Evolutionary conservation across 768 basidiomycete genomes (phyloP), one percentile per base, ranked within the genome.

Genomic region (Piloderma croceum): DNA sequence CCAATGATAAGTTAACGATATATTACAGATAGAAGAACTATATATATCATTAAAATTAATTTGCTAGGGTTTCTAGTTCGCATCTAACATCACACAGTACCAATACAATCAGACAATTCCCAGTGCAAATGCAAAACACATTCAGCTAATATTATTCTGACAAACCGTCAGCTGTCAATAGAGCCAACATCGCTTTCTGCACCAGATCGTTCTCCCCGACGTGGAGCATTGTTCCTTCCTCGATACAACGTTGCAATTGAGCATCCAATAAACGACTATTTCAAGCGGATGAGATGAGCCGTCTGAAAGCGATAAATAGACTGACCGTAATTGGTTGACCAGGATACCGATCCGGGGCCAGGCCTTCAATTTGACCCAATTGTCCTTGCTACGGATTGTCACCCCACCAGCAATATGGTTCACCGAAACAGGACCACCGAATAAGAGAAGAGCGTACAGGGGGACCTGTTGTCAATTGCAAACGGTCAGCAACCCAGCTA

Each of bases 281-380:
- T 31, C 18, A 18, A 19, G 21, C 29, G 42, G 6, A n/a, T 7
- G 18, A n/a, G 6, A 20, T 32, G 34, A 20, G 5, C 18, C n/a
- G n/a, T n/a, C n/a, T n/a, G 21, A 25, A 3, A 12, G 23, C 17
- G 18, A 18, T 2, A 27, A 10, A 15, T 24, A 25, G 18, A 59
- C 69, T 45, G 55, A 86, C 88, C 88, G 71, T 9, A 92, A 63
- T 48, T 91, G 88, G 53, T 91, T 91, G 31, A 90, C 84, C 21
- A 96, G 71, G 9, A 91, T 79, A 2, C 90, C 91, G 36, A 94
- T 93, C 7, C 90, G 75, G n/a, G 92, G 86, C 77, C 83, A 88
- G 0, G 90, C 87, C 41, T 72, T 77, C 45, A 94, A 57, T 51
- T 74, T 81, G 43, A 96, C 62, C 46, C 56, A 53, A 5, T 49